Percentiles rank a stretch among this genome's conserved stretches.
Evolutionary conservation across 2,329 filamentous ascomycete species (phyloP).

Genomic region (Trichoderma koningii): DNA sequence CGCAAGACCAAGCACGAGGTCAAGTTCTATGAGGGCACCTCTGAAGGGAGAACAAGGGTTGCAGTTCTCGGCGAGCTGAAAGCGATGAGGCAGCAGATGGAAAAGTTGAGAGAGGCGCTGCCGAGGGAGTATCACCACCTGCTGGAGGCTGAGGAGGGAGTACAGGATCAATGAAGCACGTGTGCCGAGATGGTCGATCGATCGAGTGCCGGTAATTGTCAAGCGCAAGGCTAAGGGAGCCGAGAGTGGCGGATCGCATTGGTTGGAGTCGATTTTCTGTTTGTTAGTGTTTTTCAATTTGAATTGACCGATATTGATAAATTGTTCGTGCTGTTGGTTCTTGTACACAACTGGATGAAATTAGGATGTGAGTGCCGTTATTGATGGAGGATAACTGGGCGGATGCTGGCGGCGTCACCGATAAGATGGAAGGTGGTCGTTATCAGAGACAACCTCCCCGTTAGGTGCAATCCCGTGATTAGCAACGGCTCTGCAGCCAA

Average conservation of each 20-base stretch:
- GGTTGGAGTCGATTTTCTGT: not conserved
- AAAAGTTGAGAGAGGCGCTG: constrained; percentile 28
- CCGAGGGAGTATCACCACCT: constrained; percentile 22
- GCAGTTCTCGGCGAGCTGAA: constrained; percentile 19
- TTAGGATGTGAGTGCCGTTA: no score
- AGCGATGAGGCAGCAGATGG: constrained; percentile 29
- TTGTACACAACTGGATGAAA: no score
- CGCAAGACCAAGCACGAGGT: constrained; percentile 29
- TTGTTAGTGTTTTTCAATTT: no score
- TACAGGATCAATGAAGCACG: not conserved
- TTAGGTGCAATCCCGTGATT: no score
- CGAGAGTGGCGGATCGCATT: no score
- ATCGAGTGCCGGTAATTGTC: no score
- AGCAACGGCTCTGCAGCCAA: no score
- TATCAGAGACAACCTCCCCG: no score
- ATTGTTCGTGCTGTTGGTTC: no score
- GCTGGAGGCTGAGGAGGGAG: not conserved
- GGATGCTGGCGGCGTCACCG: no score
- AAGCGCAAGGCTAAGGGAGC: not conserved
- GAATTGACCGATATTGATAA: not conserved
- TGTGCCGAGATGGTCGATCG: not conserved
- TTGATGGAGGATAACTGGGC: no score
- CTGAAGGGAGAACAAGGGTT: constrained; percentile 12
- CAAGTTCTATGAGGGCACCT: constrained; percentile 30
- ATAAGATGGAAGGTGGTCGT: no score